Evolutionary conservation across 1,139 yeast species (phyloP).

Genomic region (Pichia sp.): DNA sequence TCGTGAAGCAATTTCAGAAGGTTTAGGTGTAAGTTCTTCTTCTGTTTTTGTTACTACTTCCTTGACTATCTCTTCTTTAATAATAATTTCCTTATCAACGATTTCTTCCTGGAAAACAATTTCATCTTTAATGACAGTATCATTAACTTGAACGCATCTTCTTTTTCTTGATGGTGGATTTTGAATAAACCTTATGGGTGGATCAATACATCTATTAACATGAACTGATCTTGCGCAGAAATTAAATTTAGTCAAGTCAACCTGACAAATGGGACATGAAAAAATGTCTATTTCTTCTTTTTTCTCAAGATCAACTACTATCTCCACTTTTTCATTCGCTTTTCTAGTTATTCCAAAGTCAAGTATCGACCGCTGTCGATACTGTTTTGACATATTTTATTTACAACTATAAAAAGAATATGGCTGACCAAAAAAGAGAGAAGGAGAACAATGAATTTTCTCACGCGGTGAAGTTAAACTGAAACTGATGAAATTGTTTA

Average conservation of each 20-base stretch:
- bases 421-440: background rate
- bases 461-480: background rate
- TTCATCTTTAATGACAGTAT: background rate
- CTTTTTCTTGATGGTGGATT: background rate
- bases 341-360: conserved; percentile 1
- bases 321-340: background rate
- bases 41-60: conserved; percentile 1
- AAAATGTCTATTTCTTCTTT: conserved; percentile 1
- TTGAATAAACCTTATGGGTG: conserved; percentile 1
- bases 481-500: too few species aligned
- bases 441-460: background rate
- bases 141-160: background rate
- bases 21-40: conserved; percentile 1
- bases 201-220: conserved; percentile 46
- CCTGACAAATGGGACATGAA: conserved; percentile 47
- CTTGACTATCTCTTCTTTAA: background rate
- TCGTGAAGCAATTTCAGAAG: background rate
- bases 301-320: background rate
- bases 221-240: conserved; percentile 47
- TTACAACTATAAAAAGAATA: conserved; percentile 32
- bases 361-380: conserved; percentile 7
- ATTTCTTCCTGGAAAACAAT: background rate
- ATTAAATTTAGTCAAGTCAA: conserved; percentile 32
- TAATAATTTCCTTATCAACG: background rate
- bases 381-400: conserved; percentile 35